Evolutionary conservation across 1,284 basidiomycete genomes (phyloP).

Genomic region (Hemileia vastatrix): DNA sequence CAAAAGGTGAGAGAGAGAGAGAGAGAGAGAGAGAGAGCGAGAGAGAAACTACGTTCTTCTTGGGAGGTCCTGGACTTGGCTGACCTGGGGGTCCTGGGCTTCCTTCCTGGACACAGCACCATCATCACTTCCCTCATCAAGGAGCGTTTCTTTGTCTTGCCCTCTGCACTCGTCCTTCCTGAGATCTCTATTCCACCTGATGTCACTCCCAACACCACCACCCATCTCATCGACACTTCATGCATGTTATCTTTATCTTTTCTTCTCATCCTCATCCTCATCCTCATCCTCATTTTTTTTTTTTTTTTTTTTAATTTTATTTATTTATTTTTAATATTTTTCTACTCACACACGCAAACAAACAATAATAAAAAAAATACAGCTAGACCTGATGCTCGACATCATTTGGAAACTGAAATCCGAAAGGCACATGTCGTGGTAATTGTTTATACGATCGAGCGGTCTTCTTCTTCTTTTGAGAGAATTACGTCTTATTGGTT

Average conservation of each 20-base stretch:
- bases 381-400: conserved; percentile 68
- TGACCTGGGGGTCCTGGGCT: too few relatives aligned
- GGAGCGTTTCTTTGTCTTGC: conserved; percentile 31
- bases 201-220: conserved; percentile 89
- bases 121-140: conserved; percentile 77
- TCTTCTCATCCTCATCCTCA: not conserved
- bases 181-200: conserved; percentile 93
- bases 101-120: too few relatives aligned
- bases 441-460: conserved; percentile 91
- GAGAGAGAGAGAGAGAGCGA: too few relatives aligned
- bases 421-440: conserved; percentile 96
- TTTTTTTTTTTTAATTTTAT: conserved; percentile 26
- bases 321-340: too few relatives aligned
- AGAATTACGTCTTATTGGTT: conserved; percentile 98
- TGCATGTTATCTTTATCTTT: conserved; percentile 51
- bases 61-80: too few relatives aligned
- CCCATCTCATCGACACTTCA: conserved; percentile 88
- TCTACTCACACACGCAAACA: too few relatives aligned
- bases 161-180: conserved; percentile 74
- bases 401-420: conserved; percentile 85
- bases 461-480: conserved; percentile 90
- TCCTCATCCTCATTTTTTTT: not conserved
- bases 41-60: too few relatives aligned
- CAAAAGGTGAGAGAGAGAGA: too few relatives aligned
- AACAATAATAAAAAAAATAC: too few relatives aligned